phyloP scores from a whole-genome alignment of 176 grass and related monocot species.

The Eragrostis nindensis region DNA sequence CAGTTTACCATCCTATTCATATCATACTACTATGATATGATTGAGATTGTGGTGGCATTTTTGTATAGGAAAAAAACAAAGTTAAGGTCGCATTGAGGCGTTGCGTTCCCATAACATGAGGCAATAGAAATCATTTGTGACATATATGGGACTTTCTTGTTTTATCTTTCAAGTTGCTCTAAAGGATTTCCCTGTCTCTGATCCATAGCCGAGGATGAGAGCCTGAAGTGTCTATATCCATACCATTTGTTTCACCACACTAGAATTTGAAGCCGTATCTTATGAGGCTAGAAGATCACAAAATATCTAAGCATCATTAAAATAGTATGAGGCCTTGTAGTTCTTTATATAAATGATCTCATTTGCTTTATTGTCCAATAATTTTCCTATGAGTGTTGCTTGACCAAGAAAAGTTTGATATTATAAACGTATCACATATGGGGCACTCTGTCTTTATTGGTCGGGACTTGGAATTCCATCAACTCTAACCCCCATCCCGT shows the following conservation, averaged over 20 bases:
- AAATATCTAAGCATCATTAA: background rate
- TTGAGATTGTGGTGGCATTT: background rate
- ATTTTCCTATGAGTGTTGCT: background rate
- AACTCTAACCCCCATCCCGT: background rate
- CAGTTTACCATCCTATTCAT: background rate
- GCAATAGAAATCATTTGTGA: background rate
- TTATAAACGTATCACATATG: background rate
- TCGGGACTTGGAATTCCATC: background rate
- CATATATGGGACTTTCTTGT: slow-evolving; percentile 7
- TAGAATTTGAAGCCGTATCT: background rate
- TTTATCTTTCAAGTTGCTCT: slow-evolving; percentile 7
- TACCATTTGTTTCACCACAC: background rate
- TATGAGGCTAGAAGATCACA: background rate
- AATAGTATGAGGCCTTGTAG: background rate
- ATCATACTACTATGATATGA: background rate
- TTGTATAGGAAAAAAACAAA: background rate
- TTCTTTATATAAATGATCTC: background rate
- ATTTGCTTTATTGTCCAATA: background rate
- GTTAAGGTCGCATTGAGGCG: background rate
- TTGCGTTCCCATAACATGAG: background rate
- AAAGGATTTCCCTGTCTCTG: background rate
- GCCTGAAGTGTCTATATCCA: background rate
- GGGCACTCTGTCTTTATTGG: background rate
- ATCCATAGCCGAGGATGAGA: background rate
- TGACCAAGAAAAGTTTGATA: background rate